Percentiles rank a stretch among this genome's conserved stretches.
Conservation (phyloP, 148 eudicot species). For the Mesembryanthemum crystallinum region DNA sequence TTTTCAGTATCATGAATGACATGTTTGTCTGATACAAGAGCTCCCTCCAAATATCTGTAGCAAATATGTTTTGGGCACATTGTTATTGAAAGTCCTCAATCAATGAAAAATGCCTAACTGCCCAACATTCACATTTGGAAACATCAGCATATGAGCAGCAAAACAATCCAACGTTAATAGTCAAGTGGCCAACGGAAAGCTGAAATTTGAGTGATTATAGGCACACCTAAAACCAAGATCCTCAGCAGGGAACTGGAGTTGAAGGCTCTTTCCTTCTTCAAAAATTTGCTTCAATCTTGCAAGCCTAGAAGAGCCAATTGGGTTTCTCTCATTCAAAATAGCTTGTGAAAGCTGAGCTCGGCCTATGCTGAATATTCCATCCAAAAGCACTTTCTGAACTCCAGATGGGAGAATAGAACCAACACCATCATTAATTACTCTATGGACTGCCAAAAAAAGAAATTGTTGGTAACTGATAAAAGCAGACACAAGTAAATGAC, state of each 20-base stretch:
- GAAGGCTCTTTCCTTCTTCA: constrained; percentile 98
- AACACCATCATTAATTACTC: constrained; percentile 49
- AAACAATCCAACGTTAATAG: neutral
- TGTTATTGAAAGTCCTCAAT: neutral
- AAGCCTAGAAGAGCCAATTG: constrained; percentile 82
- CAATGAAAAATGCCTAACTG: neutral
- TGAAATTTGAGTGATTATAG: neutral
- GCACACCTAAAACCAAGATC: constrained; percentile 91
- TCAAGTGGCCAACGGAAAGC: neutral
- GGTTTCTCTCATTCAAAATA: constrained; percentile 73
- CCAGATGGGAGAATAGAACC: constrained; percentile 69
- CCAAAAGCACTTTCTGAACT: constrained; percentile 65
- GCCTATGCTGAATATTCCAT: constrained; percentile 80
- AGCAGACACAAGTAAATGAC: neutral
- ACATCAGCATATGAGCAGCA: neutral
- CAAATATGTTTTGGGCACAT: neutral
- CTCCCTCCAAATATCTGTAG: constrained; percentile 71
- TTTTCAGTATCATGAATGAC: constrained; percentile 28
- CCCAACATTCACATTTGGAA: neutral
- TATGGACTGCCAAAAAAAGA: constrained; percentile 62
- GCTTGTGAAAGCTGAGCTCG: constrained; percentile 82
- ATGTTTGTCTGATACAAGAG: constrained; percentile 45
- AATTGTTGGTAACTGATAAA: constrained; percentile 12
- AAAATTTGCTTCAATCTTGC: constrained; percentile 64
- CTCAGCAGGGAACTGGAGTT: constrained; percentile 98